Percentiles rank a stretch among this genome's conserved stretches.
Evolutionary conservation across 768 basidiomycete species (phyloP).

Genomic region (Mycena belliarum): DNA sequence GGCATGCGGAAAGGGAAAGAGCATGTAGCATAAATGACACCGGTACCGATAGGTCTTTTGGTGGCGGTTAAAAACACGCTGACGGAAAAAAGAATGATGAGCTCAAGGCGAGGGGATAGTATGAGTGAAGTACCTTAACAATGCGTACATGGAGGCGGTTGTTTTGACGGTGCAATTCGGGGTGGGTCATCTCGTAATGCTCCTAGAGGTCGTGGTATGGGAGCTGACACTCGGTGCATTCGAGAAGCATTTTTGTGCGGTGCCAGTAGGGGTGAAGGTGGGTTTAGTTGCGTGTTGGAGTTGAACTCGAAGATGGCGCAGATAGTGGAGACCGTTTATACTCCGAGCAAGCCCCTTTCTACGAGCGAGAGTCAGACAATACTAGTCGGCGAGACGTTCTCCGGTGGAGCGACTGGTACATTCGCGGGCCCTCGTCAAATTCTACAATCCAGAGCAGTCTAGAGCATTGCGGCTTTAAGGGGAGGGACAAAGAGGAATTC

Average conservation of each 20-base stretch:
- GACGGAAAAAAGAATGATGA: neutral
- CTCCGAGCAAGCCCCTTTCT: neutral
- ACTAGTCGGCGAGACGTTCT: neutral
- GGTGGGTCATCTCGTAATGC: conserved; percentile 13
- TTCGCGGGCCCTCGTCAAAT: neutral
- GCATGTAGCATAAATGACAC: conserved; percentile 12
- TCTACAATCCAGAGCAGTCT: neutral
- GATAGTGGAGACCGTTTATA: neutral
- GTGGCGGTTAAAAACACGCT: conserved; percentile 14
- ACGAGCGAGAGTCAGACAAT: neutral
- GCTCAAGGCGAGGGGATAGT: neutral
- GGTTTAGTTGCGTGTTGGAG: too few species aligned
- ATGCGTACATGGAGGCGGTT: conserved; percentile 7
- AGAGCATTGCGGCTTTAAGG: neutral
- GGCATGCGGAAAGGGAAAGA: conserved; percentile 18
- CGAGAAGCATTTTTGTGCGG: conserved; percentile 7
- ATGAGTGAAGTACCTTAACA: neutral
- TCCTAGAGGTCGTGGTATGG: conserved; percentile 15
- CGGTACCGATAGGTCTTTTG: conserved; percentile 17
- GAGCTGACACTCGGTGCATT: conserved; percentile 16
- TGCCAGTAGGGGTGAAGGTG: too few species aligned
- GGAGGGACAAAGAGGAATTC: neutral
- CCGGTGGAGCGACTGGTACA: neutral
- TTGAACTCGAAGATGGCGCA: neutral
- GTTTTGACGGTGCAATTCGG: neutral